Base-by-base conservation (phyloP, 257 asterid genomes). In the Solanum arcanum region DNA sequence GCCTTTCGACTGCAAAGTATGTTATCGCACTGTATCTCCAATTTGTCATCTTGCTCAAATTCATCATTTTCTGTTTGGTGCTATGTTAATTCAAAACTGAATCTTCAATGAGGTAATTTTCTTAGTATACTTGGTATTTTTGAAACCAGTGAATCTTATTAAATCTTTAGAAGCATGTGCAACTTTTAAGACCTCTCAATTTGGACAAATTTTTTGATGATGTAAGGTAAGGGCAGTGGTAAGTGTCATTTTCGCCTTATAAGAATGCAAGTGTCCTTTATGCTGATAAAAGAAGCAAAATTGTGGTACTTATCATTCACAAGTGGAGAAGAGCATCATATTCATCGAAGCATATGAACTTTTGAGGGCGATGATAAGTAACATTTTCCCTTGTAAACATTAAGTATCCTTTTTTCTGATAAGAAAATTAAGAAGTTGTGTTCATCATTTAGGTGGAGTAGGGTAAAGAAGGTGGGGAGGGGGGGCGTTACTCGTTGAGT, bases 1-100 rank as follows among this genome's bases (percentile, higher is more conserved):
- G 91, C 99, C 99, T 88, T 97, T 97, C 90, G 99, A 93, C 85
- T 88, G 96, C 90, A 97, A 97, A 89, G 98, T 96, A 94, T 89
- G 95, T 23, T 44, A 16, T 86, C 62, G 12, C 86, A 64, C 70
- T 76, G 78, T 33, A 42, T 64, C 1, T 69, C 47, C 20, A 9
- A 46, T 41, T 20, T 81, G 23, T 49, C 20, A 3, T 81, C 35
- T 76, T 42, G 60, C 59, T 76, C 83, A 42, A 41, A n/a, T 16
- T 76, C 27, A 13, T 20, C 85, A 81, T 81, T 49, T 80, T 81
- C 69, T 49, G 41, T 29, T 81, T 81, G 39, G 18, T 1, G 84
- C 84, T 25, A 29, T 31, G 18, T 29, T 31, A 47, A 81, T 29
- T 81, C 12, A 29, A 78, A 27, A 78, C 42, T 46, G 33, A 78